Evolutionary conservation across 1,284 basidiomycete genomes (phyloP), one percentile per base, ranked within the genome.

Genomic region (Singerocomus inundabilis): DNA sequence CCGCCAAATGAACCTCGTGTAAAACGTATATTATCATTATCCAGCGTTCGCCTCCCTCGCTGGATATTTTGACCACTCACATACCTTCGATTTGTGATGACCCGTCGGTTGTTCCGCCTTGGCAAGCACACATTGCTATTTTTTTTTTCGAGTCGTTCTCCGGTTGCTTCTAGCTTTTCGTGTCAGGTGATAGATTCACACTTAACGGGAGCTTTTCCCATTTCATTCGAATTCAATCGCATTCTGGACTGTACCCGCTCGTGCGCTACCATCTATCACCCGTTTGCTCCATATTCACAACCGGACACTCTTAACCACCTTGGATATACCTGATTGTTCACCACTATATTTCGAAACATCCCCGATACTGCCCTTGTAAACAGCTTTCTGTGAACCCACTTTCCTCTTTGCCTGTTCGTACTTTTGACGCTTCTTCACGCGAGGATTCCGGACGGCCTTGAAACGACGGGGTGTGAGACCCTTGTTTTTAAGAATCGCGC

Each of bases 371-470:
- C 92, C 92, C 69, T 90, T 94, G 80, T 84, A 97, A 25, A 93
- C 80, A 18, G 93, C 85, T 67, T 91, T 88, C 70, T 94, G 91
- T 28, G 88, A 93, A 25, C 85, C 76, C 16, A 97, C 76, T 71
- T 88, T 93, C 76, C 90, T 92, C 77, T 95, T 90, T 53, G 93
- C 94, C 72, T 96, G 88, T 64, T 94, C 93, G 77, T 87, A 98
- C 63, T 83, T 87, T 69, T 88, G 79, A 42, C 91, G 81, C 71
- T 98, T 98, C 81, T 97, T 98, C 71, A 98, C 93, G 60, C 94
- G 85, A 29, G 94, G 93, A 72, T 98, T 98, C 58, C 93, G 90
- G 34, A 92, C 90, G 47, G 75, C 77, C 72, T 97, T 97, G 44
- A 86, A 74, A 46, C 94, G 83, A 57, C 80, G 82, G 2, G 94